These are phyloP conservation scores for Penicillium vulpinum DNA, from an alignment of 2,329 filamentous ascomycete genomes.

Conservation along the genomic window DNA sequence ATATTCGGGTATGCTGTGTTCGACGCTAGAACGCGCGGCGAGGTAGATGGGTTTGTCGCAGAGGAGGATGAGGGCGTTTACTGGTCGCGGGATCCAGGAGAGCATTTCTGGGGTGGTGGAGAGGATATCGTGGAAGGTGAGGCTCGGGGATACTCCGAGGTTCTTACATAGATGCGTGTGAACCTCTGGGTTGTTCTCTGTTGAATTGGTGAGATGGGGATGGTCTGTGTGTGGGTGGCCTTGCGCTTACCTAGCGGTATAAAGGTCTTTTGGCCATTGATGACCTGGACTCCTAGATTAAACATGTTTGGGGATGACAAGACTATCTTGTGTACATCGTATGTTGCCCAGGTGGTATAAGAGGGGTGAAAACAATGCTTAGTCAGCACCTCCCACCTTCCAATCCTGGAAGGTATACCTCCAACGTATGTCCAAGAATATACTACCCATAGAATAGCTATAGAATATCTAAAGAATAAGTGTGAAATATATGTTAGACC, in stretches of 20 bases:
- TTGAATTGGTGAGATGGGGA: slow-evolving; percentile 23
- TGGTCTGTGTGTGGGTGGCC: background rate
- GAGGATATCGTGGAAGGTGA: slow-evolving; percentile 57
- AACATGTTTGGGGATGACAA: slow-evolving; percentile 7
- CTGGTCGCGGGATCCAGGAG: slow-evolving; percentile 53
- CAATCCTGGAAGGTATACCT: no score
- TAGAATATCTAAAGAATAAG: no score
- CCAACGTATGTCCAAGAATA: no score
- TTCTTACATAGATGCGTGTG: slow-evolving; percentile 51
- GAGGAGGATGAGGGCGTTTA: slow-evolving; percentile 57
- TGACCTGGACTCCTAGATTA: slow-evolving; percentile 16
- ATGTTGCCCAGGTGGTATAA: background rate
- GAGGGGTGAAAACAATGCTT: background rate
- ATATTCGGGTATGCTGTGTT: slow-evolving; percentile 46
- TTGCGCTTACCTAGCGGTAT: slow-evolving; percentile 31
- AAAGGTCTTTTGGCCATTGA: slow-evolving; percentile 36
- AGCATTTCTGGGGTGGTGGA: slow-evolving; percentile 54
- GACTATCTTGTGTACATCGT: background rate
- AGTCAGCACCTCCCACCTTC: no score
- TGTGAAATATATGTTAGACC: no score
- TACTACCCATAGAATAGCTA: no score
- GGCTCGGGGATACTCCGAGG: slow-evolving; percentile 50
- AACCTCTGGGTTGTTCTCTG: slow-evolving; percentile 59
- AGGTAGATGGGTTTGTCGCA: slow-evolving; percentile 48
- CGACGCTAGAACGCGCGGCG: slow-evolving; percentile 45